phyloP scores from a whole-genome alignment of 2,329 filamentous ascomycete genomes.

The Thielaviopsis musarum region DNA sequence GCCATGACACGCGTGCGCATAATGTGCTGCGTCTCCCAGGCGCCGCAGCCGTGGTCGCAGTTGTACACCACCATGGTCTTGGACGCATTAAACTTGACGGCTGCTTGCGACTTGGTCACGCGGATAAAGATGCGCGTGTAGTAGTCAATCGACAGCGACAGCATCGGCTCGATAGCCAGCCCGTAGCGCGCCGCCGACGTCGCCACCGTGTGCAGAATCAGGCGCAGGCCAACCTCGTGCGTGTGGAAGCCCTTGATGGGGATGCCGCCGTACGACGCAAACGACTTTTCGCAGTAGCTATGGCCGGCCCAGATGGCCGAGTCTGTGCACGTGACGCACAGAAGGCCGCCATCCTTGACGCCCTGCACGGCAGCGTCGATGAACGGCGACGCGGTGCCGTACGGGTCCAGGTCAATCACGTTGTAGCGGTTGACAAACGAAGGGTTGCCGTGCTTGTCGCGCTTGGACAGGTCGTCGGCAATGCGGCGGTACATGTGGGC shows the following conservation, averaged over 20 bases:
- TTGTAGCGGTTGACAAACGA: constrained; percentile 48
- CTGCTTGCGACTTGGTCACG: constrained; percentile 59
- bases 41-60: constrained; percentile 81
- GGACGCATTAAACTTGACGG: constrained; percentile 78
- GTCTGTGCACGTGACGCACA: constrained; percentile 94
- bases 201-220: constrained; percentile 72
- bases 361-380: constrained; percentile 81
- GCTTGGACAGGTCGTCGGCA: constrained; percentile 31
- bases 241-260: constrained; percentile 72
- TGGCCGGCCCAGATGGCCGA: constrained; percentile 88
- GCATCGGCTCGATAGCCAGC: constrained; percentile 70
- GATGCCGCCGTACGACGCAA: constrained; percentile 79
- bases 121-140: constrained; percentile 82
- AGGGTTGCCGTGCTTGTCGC: constrained; percentile 23
- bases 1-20: constrained; percentile 48
- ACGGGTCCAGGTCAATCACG: constrained; percentile 91
- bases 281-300: constrained; percentile 88
- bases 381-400: constrained; percentile 84
- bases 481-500: constrained; percentile 75
- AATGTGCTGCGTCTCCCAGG: constrained; percentile 71
- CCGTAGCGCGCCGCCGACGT: constrained; percentile 72
- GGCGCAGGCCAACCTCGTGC: constrained; percentile 75
- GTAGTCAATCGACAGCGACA: constrained; percentile 91
- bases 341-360: constrained; percentile 63
- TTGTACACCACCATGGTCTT: constrained; percentile 90